Conservation (phyloP, 2,329 filamentous ascomycete species). For the Talaromyces pinophilus region DNA sequence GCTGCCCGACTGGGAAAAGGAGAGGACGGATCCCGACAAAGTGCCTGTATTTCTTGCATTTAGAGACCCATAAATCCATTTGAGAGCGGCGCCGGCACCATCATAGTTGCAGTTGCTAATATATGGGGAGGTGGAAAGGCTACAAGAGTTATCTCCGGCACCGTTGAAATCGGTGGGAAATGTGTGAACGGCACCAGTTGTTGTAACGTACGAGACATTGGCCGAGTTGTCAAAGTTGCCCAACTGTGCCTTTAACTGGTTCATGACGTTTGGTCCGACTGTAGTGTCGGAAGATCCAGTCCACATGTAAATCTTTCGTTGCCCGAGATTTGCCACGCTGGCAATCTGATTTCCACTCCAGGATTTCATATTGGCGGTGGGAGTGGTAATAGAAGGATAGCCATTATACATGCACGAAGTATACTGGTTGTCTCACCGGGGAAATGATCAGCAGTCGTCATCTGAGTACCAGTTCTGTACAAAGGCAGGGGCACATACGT, state of each 20-base stretch:
- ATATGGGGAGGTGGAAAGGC: slow-evolving; percentile 21
- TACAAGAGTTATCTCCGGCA: slow-evolving; percentile 24
- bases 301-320: slow-evolving; percentile 26
- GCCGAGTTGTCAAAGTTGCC: slow-evolving; percentile 19
- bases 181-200: slow-evolving; percentile 24
- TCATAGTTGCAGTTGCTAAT: slow-evolving; percentile 28
- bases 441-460: background rate
- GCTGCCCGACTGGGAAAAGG: slow-evolving; percentile 24
- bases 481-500: background rate
- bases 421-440: slow-evolving; percentile 10
- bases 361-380: slow-evolving; percentile 25
- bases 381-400: slow-evolving; percentile 24
- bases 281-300: slow-evolving; percentile 24
- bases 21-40: slow-evolving; percentile 19
- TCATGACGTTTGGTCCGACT: slow-evolving; percentile 26
- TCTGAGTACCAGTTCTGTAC: too few species aligned
- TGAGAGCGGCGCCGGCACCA: slow-evolving; percentile 25
- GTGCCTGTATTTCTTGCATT: slow-evolving; percentile 22
- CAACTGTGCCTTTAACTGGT: slow-evolving; percentile 23
- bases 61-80: slow-evolving; percentile 25
- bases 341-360: slow-evolving; percentile 27
- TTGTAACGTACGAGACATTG: slow-evolving; percentile 22
- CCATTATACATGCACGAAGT: slow-evolving; percentile 26
- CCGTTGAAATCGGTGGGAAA: slow-evolving; percentile 26
- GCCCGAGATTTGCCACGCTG: slow-evolving; percentile 15